Conservation (phyloP, 768 basidiomycete genomes). For the Hortiboletus campestris region DNA sequence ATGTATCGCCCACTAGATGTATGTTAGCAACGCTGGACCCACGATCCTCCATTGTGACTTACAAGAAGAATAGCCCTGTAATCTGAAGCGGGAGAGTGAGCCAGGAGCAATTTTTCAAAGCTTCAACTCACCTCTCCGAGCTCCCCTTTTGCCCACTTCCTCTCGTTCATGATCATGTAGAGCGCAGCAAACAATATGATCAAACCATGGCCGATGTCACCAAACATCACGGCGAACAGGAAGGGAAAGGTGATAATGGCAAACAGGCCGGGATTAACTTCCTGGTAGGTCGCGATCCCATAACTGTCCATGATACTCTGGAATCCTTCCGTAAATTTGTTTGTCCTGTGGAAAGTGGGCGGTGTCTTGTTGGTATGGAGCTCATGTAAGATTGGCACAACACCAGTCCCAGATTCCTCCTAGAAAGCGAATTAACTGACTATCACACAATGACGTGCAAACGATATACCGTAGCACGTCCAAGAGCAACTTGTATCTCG, state of each 20-base stretch:
- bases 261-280: slow-evolving; percentile 95
- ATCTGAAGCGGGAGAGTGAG: slow-evolving; percentile 50
- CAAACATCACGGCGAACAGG: slow-evolving; percentile 99
- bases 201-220: slow-evolving; percentile 94
- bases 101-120: neutral
- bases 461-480: slow-evolving; percentile 72
- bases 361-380: slow-evolving; percentile 87
- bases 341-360: slow-evolving; percentile 92
- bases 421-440: slow-evolving; percentile 14
- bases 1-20: slow-evolving; percentile 88
- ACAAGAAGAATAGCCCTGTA: slow-evolving; percentile 89
- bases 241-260: slow-evolving; percentile 94
- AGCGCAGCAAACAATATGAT: slow-evolving; percentile 76
- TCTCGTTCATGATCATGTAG: slow-evolving; percentile 87
- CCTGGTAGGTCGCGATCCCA: slow-evolving; percentile 91
- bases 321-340: slow-evolving; percentile 96
- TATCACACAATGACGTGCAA: neutral
- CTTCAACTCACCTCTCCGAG: slow-evolving; percentile 63
- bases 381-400: slow-evolving; percentile 91
- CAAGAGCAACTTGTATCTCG: slow-evolving; percentile 79
- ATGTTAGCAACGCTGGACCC: slow-evolving; percentile 13
- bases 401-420: slow-evolving; percentile 90
- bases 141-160: slow-evolving; percentile 66
- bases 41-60: slow-evolving; percentile 34
- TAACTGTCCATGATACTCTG: slow-evolving; percentile 99